Conservation (phyloP, 371 early-diverging fungal genomes). For the Saksenaea oblongispora region DNA sequence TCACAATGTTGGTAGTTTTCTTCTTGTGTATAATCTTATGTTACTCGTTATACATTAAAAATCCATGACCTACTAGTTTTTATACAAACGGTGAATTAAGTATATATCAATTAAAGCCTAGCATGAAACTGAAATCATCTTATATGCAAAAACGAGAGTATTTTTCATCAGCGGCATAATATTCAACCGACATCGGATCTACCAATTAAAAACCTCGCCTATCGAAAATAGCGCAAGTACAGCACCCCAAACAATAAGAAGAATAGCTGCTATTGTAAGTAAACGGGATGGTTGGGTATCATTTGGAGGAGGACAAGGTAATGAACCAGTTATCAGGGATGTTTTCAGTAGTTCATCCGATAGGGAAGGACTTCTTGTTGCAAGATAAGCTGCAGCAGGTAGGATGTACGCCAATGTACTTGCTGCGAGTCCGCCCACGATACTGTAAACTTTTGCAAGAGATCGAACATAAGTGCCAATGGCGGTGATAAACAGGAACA, state of each 20-base stretch:
- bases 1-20: background rate
- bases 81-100: too few species aligned
- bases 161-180: too few species aligned
- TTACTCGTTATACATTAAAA: too few species aligned
- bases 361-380: slow-evolving; percentile 8
- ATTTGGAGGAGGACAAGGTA: background rate
- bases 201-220: too few species aligned
- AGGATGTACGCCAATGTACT: slow-evolving; percentile 49
- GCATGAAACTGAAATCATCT: too few species aligned
- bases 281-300: background rate
- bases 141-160: too few species aligned
- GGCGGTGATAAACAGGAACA: slow-evolving; percentile 32
- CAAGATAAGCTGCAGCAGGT: slow-evolving; percentile 39
- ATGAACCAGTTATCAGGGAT: background rate
- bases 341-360: background rate
- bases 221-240: background rate
- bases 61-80: too few species aligned
- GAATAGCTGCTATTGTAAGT: slow-evolving; percentile 2
- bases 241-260: slow-evolving; percentile 5
- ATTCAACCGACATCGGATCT: too few species aligned
- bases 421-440: slow-evolving; percentile 51
- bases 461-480: slow-evolving; percentile 34
- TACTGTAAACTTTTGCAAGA: slow-evolving; percentile 43
- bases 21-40: too few species aligned
- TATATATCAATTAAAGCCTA: too few species aligned